Evolutionary conservation across 2,329 filamentous ascomycete species (phyloP), one percentile per base, ranked within the genome.

Genomic region (Fusarium concolor): DNA sequence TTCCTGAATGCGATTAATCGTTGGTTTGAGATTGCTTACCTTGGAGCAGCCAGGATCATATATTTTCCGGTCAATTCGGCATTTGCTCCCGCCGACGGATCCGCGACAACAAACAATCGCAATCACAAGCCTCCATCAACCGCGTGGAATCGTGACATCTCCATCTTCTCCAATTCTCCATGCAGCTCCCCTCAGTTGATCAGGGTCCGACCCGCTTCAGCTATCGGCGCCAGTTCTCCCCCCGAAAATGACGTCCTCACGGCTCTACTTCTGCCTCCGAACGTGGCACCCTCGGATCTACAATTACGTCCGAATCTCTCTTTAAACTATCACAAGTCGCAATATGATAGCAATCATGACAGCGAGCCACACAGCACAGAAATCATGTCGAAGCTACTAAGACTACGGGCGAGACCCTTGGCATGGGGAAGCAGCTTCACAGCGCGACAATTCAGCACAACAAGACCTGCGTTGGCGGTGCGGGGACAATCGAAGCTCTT

Each of bases 401-500:
- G 59, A 50, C 14, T 63, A 28, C 42, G 38, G 38, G 22, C 49
- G 20, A 59, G 62, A 18, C 53, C 67, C 22, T n/a, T 72, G 15
- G 39, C 55, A 2, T 74, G 71, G 71, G 64, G 61, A 29, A 71
- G 70, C 37, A 70, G 62, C 63, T 59, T 74, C 59, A 70, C 68
- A 22, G 43, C 58, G 20, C 54, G 72, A 8, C 60, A 58, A 31
- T 74, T 74, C 45, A 66, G 69, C 26, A 61, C 72, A 39, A 70
- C 72, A 24, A 65, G 56, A 4, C 50, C 41, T 7, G 50, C 56
- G 3, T 41, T 66, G 20, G 50, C 68, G 10, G 60, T 54, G 3
- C 46, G 62, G 29, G 57, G 58, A 2, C 53, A 60, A 2, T 85
- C 84, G 1, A 87, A 87, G 71, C 70, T 87, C 2, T 86, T 79